phyloP scores from a whole-genome alignment of 179 eudicot genomes.

The Camellia oleifera region DNA sequence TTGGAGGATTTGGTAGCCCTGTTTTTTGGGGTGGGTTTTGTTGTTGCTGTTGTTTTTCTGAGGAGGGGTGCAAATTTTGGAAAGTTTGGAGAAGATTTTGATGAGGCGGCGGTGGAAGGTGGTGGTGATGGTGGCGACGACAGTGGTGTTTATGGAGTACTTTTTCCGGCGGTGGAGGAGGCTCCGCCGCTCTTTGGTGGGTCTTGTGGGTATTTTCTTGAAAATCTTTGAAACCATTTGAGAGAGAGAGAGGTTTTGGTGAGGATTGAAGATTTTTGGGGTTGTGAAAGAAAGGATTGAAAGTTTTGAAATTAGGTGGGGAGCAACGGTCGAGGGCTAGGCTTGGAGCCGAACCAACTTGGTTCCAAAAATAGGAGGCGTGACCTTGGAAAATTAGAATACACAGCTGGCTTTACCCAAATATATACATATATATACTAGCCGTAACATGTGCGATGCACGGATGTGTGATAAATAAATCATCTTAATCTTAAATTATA shows the following conservation, averaged over 20 bases:
- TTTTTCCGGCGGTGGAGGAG: constrained; percentile 32
- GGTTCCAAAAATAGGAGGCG: no score
- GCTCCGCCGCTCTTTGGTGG: constrained; percentile 39
- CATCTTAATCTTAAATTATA: no score
- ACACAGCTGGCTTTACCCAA: no score
- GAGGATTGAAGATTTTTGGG: neutral
- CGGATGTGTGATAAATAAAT: no score
- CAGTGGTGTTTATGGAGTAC: constrained; percentile 28
- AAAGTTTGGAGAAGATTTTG: constrained; percentile 71
- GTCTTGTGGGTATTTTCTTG: constrained; percentile 58
- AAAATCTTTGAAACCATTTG: constrained; percentile 70
- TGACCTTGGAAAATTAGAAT: no score
- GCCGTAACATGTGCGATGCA: no score
- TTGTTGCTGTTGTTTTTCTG: constrained; percentile 22
- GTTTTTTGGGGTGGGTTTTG: constrained; percentile 30
- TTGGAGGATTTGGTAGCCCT: constrained; percentile 52
- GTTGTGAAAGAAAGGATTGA: neutral
- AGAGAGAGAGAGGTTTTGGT: neutral
- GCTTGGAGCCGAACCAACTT: constrained; percentile 1
- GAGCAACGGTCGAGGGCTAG: constrained; percentile 34
- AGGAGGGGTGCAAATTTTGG: constrained; percentile 43
- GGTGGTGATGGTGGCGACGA: constrained; percentile 44
- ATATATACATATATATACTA: no score
- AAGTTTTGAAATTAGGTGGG: constrained; percentile 22
- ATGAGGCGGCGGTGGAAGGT: constrained; percentile 71